Evolutionary conservation across 305 asterid genomes (phyloP).

Genomic region (Petunia hybrid): DNA sequence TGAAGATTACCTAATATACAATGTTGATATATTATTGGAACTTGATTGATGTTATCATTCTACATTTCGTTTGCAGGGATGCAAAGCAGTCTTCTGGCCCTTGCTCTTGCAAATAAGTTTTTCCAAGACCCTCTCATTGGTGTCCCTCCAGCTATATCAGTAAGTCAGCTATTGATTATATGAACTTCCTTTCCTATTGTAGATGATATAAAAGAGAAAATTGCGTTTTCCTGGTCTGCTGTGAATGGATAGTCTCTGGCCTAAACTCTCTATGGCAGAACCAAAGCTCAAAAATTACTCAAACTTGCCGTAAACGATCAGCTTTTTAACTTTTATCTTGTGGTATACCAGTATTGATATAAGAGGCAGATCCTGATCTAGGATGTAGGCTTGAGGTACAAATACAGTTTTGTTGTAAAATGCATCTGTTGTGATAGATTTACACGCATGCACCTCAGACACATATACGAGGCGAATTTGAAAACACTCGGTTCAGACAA

Average conservation of each 20-base stretch:
- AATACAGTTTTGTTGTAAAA: neutral
- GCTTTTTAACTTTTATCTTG: neutral
- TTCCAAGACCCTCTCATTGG: constrained; percentile 92
- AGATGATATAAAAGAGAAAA: neutral
- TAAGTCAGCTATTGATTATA: constrained; percentile 46
- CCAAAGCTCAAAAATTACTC: neutral
- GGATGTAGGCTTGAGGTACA: neutral
- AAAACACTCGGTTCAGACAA: neutral
- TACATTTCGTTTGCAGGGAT: constrained; percentile 58
- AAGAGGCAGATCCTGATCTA: neutral
- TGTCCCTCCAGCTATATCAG: constrained; percentile 95
- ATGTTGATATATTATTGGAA: constrained; percentile 28
- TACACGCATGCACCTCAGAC: neutral
- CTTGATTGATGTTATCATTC: constrained; percentile 27
- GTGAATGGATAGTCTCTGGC: too few species aligned
- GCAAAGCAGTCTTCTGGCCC: constrained; percentile 99
- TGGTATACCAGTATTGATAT: neutral
- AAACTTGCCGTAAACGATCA: neutral
- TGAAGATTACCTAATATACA: constrained; percentile 4
- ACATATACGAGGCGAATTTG: neutral
- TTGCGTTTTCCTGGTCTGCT: neutral
- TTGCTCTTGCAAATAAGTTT: constrained; percentile 88
- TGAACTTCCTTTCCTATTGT: neutral
- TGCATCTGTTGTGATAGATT: neutral
- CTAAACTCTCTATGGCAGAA: neutral